phyloP scores from a whole-genome alignment of 1,284 basidiomycete species.

The Cryptococcus sp. region DNA sequence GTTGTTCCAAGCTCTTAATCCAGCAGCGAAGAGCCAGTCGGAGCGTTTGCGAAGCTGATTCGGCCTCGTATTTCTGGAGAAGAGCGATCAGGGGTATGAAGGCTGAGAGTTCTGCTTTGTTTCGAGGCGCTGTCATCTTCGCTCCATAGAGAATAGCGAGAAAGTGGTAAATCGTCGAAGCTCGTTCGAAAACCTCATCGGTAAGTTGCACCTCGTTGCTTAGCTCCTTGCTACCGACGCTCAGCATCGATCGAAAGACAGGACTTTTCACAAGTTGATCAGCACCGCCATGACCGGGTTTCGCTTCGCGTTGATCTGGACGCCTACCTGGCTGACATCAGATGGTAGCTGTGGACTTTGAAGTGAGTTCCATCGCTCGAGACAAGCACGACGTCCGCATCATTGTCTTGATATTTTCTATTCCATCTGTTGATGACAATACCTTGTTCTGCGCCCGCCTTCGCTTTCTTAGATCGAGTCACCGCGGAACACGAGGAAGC shows the following conservation, averaged over 20 bases:
- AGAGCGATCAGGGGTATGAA: too few relatives aligned
- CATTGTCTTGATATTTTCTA: background rate
- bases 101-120: too few relatives aligned
- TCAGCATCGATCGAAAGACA: background rate
- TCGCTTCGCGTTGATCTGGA: too few relatives aligned
- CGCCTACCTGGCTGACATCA: constrained; percentile 5
- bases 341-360: constrained; percentile 10
- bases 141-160: background rate
- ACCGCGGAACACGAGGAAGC: too few relatives aligned
- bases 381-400: background rate
- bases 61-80: too few relatives aligned
- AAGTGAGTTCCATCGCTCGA: background rate
- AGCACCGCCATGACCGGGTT: too few relatives aligned
- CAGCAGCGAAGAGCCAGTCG: too few relatives aligned
- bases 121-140: too few relatives aligned
- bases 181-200: background rate
- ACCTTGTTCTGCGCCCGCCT: background rate
- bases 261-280: background rate
- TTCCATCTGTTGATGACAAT: background rate
- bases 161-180: background rate
- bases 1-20: too few relatives aligned
- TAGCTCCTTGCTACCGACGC: too few relatives aligned
- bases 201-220: background rate
- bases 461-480: background rate
- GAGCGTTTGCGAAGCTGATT: too few relatives aligned